Evolutionary conservation across 202 grass and related monocot species (phyloP).

Genomic region (Dendrocalamus latiflorus): DNA sequence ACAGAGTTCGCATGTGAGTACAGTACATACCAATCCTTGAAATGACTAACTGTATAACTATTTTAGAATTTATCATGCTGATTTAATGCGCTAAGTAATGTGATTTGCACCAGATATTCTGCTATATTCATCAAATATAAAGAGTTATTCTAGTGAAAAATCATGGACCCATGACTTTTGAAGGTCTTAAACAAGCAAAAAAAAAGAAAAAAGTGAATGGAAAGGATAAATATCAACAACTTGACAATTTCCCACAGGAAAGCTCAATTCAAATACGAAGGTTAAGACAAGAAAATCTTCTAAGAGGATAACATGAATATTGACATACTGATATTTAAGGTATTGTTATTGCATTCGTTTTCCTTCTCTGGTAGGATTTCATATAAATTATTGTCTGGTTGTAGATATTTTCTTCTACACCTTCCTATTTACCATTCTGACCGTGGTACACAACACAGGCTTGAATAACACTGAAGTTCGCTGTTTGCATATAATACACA

Average conservation of each 20-base stretch:
- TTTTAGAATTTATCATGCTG: background rate
- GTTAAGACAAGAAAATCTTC: too few species aligned
- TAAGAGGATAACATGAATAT: too few species aligned
- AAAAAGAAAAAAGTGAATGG: background rate
- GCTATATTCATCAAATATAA: background rate
- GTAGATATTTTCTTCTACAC: background rate
- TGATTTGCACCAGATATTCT: background rate
- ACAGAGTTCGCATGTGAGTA: background rate
- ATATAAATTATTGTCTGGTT: background rate
- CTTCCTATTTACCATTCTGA: background rate
- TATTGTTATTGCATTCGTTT: too few species aligned
- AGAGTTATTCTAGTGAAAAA: background rate
- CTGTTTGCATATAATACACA: too few species aligned
- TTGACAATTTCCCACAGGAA: too few species aligned
- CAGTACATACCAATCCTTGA: background rate
- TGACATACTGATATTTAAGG: too few species aligned
- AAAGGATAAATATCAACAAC: background rate
- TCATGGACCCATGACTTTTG: background rate
- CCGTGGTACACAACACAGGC: background rate
- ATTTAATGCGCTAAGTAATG: background rate
- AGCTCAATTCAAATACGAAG: too few species aligned
- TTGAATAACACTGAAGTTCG: too few species aligned
- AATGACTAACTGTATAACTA: background rate
- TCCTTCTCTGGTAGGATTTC: background rate
- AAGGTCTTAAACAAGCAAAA: background rate